Conservation (phyloP, 2,329 filamentous ascomycete species). For the Aphanocladium album region DNA sequence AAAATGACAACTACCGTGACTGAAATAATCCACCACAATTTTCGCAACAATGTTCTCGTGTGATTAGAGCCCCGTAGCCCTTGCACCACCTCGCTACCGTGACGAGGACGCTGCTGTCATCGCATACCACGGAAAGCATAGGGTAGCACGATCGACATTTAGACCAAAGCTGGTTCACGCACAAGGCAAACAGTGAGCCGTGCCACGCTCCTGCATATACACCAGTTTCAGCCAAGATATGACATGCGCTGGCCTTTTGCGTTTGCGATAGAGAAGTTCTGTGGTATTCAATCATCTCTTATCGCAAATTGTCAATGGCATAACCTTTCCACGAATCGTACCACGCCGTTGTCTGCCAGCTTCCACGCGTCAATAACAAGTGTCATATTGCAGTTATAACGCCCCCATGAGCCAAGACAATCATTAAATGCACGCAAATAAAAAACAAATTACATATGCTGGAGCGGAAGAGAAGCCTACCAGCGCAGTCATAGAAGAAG, state of each 20-base stretch:
- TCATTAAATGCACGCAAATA: too few relatives aligned
- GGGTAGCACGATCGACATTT: not conserved
- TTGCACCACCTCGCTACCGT: too few relatives aligned
- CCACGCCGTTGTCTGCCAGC: too few relatives aligned
- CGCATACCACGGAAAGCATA: not conserved
- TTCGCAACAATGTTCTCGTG: not conserved
- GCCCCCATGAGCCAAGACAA: too few relatives aligned
- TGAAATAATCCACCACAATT: not conserved
- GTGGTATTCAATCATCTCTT: not conserved
- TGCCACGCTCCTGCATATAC: constrained; percentile 1
- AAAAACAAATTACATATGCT: too few relatives aligned
- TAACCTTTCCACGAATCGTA: too few relatives aligned
- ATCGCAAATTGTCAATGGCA: not conserved
- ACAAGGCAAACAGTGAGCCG: not conserved
- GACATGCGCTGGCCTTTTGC: not conserved
- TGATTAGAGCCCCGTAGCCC: too few relatives aligned
- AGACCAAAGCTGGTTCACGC: not conserved
- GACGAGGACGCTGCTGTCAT: not conserved
- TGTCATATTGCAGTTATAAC: too few relatives aligned
- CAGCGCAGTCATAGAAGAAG: too few relatives aligned
- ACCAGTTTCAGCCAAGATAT: not conserved
- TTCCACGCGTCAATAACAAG: too few relatives aligned
- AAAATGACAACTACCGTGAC: not conserved
- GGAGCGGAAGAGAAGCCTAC: too few relatives aligned
- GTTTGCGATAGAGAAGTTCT: not conserved